phyloP scores from a whole-genome alignment of 78 protist species.

The Chrysochromulina tobinii region DNA sequence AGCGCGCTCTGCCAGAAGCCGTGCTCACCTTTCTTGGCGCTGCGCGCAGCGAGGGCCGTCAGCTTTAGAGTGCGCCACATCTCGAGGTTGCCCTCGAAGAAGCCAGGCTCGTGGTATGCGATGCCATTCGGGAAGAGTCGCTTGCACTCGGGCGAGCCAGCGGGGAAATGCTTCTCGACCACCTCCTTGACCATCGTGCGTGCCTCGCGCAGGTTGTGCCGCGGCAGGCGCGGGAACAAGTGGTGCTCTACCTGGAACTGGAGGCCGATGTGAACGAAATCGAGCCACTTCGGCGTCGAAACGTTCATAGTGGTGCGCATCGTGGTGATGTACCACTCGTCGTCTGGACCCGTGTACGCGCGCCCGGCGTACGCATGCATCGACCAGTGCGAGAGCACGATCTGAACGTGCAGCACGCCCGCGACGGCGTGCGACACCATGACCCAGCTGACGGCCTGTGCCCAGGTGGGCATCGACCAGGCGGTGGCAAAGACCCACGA shows the following conservation, averaged over 20 bases:
- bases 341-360: background rate
- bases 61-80: background rate
- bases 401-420: constrained; percentile 12
- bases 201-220: constrained; percentile 51
- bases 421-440: constrained; percentile 26
- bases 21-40: background rate
- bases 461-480: background rate
- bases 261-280: constrained; percentile 58
- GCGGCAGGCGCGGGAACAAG: constrained; percentile 61
- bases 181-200: constrained; percentile 22
- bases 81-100: background rate
- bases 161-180: constrained; percentile 8
- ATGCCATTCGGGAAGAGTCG: background rate
- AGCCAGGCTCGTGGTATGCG: constrained; percentile 2
- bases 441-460: background rate
- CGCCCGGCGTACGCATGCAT: constrained; percentile 40
- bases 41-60: background rate
- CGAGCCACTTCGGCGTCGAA: constrained; percentile 18
- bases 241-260: constrained; percentile 66
- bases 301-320: constrained; percentile 46
- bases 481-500: background rate
- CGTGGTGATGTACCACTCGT: background rate
- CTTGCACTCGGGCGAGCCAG: no score
- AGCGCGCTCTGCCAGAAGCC: background rate
- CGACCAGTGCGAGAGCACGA: constrained; percentile 54